Base-by-base conservation (phyloP, 495 filamentous ascomycete species). In the Trichoderma asperelloides region DNA sequence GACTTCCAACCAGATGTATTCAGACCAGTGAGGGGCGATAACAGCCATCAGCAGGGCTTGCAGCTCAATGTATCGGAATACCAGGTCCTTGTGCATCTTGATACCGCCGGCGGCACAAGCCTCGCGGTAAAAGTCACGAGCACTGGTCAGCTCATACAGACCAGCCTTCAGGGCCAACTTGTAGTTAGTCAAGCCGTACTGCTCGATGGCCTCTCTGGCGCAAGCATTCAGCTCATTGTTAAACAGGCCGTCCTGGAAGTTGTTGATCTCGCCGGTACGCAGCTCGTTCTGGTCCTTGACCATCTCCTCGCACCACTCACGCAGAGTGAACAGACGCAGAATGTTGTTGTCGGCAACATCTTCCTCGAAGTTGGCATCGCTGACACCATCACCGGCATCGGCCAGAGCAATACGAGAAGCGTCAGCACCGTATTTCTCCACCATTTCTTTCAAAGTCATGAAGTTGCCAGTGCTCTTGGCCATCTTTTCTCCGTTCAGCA, bases 281-380 rank as follows among this genome's bases (percentile, higher is more conserved):
- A 96, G 84, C 63, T 82, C 82, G 45, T 87, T 79, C 45, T 78
- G 73, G 47, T 95, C 90, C 72, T 87, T 85, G 66, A 89, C 74
- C 70, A 89, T 82, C 74, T 96, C 91, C 78, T 97, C 92, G 64
- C 90, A 91, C 95, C 95, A 98, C 73, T 96, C 89, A 78, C 90
- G 90, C 65, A 97, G 84, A 67, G 88, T 92, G 76, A 87, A 90
- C 39, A 97, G 84, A 71, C 92, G 85, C 67, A 98, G 83, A 71
- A 97, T 95, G 71, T 87, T 93, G 74, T 87, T 90, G 77, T 97
- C 92, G 49, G 94, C 94, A 33, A 97, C 93, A 69, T 87, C 84
- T 80, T 99, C 95, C 70, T 96, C 95, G 71, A 99, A 96, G 80
- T 99, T 99, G 66, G 95, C 94, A 79, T 98, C 95, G 68, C 92